Base-by-base conservation (phyloP, 352 stramenopile genomes). In the Phytophthora syringae region DNA sequence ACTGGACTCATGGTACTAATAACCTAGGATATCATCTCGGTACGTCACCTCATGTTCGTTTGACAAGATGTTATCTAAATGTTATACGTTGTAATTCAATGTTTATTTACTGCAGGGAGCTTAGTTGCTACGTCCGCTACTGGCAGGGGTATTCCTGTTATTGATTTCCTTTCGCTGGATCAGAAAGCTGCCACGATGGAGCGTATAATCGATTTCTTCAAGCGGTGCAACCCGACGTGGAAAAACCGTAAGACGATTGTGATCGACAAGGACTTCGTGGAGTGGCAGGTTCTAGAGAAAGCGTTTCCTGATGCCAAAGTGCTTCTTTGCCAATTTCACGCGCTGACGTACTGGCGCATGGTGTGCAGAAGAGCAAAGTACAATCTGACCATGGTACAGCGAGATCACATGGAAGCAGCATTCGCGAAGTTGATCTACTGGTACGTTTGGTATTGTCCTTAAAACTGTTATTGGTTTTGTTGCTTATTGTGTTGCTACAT, bases 151-250 rank as follows among this genome's bases (percentile, higher is more conserved):
- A 32, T 32, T 32, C 27, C 27, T 32, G 27, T 32, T 32, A 32
- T 32, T 32, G 27, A 32, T 32, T 32, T 32, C 27, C 27, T 32
- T 32, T 32, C 27, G 27, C 27, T 32, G 27, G 27, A 32, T 32
- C 20, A 72, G 39, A 67, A 60, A 44, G 62, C 52, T 1, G 16
- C 5, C 1, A 69, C 62, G 1, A 64, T 76, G 57, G 48, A 52
- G 13, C 1, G 11, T 0, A 72, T 72, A 18, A 12, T 71, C 5
- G 34, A 47, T 11, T 66, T 70, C 21, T 59, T 69, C 52, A 74
- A 74, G 34, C 11, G 32, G 10, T 52, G 54, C 10, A 70, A 64
- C 42, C n/a, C 20, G 6, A 24, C 40, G 6, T 64, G 58, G 47
- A 27, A 9, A 15, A 11, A 55, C 16, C 36, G 60, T 9, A 13